phyloP scores from a whole-genome alignment of 2,329 filamentous ascomycete genomes.

The Pseudocercospora ulei region DNA sequence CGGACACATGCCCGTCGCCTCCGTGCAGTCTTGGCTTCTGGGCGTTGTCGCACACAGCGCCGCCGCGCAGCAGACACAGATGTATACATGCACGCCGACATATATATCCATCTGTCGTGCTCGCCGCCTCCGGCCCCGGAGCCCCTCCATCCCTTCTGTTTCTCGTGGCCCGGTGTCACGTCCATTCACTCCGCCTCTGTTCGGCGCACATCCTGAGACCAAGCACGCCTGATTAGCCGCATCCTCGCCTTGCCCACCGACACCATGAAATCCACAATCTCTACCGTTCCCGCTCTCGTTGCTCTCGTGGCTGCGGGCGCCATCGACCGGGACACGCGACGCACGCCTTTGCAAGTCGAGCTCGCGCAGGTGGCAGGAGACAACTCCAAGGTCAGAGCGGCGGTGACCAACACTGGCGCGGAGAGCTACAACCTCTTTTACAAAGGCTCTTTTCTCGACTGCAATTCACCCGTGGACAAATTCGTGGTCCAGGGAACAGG shows the following conservation, averaged over 20 bases:
- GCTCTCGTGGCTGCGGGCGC: not conserved
- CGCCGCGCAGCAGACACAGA: conserved; percentile 4
- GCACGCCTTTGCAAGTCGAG: conserved; percentile 22
- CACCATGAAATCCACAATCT: conserved; percentile 3
- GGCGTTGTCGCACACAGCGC: conserved; percentile 9
- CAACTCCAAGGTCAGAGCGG: conserved; percentile 25
- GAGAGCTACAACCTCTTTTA: conserved; percentile 26
- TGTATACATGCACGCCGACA: no score
- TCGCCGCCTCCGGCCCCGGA: conserved; percentile 6
- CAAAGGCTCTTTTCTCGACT: conserved; percentile 26
- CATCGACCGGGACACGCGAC: not conserved
- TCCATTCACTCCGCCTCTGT: not conserved
- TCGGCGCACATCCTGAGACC: not conserved
- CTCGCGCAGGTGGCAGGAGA: conserved; percentile 17
- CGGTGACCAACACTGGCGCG: conserved; percentile 25
- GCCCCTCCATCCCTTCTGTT: conserved; percentile 1
- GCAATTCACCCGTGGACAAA: conserved; percentile 25
- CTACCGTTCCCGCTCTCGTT: not conserved
- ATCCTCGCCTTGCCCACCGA: not conserved
- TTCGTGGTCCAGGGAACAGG: conserved; percentile 21
- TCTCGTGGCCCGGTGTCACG: conserved; percentile 5
- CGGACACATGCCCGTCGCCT: not conserved
- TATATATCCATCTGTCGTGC: no score
- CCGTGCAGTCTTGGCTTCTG: conserved; percentile 7
- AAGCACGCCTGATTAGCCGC: not conserved